Evolutionary conservation across 1,284 basidiomycete species (phyloP).

Genomic region (Rugosomyces carneus): DNA sequence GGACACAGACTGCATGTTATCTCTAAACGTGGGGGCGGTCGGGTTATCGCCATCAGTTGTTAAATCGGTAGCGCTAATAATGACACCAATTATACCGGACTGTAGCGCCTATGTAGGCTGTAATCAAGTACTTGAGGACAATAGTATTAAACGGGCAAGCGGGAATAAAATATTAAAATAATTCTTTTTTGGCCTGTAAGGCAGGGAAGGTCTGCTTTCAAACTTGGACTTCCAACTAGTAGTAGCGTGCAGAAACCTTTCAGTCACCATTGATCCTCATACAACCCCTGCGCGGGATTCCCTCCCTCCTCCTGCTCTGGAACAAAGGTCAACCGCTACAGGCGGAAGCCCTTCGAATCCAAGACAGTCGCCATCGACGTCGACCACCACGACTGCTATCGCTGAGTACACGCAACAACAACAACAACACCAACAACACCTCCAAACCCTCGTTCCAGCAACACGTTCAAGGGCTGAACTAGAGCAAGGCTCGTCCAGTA

Average conservation of each 20-base stretch:
- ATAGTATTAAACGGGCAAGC: too few species aligned
- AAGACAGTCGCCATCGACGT: slow-evolving; percentile 17
- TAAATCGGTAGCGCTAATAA: too few species aligned
- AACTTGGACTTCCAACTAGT: not conserved
- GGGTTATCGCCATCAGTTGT: too few species aligned
- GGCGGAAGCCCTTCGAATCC: slow-evolving; percentile 5
- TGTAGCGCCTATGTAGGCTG: too few species aligned
- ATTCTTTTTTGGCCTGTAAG: not conserved
- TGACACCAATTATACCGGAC: too few species aligned
- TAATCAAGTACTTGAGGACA: too few species aligned
- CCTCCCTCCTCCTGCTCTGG: slow-evolving; percentile 44
- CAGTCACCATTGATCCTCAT: slow-evolving; percentile 67
- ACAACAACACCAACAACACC: slow-evolving; percentile 10
- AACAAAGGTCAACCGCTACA: slow-evolving; percentile 24
- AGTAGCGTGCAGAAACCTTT: not conserved
- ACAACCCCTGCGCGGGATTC: slow-evolving; percentile 52
- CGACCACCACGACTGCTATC: slow-evolving; percentile 22
- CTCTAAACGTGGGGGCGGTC: too few species aligned
- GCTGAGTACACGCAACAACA: too few species aligned
- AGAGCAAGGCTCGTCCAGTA: slow-evolving; percentile 38
- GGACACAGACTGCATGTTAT: too few species aligned
- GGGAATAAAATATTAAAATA: not conserved
- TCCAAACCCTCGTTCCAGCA: slow-evolving; percentile 46
- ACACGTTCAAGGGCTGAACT: slow-evolving; percentile 58
- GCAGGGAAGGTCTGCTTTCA: not conserved